Evolutionary conservation across 257 asterid species (phyloP).

Genomic region (Solanum neorickii): DNA sequence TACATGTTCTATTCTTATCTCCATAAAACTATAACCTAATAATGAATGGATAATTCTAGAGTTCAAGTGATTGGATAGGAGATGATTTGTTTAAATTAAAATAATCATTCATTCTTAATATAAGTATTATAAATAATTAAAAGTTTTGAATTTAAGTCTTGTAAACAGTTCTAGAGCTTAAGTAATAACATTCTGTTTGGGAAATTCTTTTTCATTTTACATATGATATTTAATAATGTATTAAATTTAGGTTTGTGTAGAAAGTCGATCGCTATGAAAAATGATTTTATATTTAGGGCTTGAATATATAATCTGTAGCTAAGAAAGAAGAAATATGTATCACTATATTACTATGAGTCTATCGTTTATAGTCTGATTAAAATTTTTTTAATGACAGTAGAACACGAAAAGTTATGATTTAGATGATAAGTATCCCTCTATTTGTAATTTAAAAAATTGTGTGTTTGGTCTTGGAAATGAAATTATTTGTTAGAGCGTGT

Average conservation of each 20-base stretch:
- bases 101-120: no score
- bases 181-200: neutral
- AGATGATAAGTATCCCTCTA: neutral
- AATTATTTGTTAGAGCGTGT: fast-evolving
- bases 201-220: neutral
- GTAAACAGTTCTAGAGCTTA: neutral
- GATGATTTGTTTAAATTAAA: neutral
- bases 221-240: neutral
- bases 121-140: no score
- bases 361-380: neutral
- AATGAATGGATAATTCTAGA: neutral
- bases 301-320: neutral
- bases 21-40: neutral
- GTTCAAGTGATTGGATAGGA: neutral
- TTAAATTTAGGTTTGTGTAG: neutral
- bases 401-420: neutral
- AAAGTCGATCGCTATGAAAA: fast-evolving
- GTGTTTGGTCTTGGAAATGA: neutral
- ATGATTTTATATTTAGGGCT: neutral
- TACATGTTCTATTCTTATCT: neutral
- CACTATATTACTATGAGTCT: neutral
- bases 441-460: neutral
- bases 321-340: neutral
- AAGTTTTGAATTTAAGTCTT: no score
- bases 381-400: neutral